These are phyloP conservation scores for Penicillium sp. DNA, from an alignment of 2,329 filamentous ascomycete species.

Conservation along the genomic window DNA sequence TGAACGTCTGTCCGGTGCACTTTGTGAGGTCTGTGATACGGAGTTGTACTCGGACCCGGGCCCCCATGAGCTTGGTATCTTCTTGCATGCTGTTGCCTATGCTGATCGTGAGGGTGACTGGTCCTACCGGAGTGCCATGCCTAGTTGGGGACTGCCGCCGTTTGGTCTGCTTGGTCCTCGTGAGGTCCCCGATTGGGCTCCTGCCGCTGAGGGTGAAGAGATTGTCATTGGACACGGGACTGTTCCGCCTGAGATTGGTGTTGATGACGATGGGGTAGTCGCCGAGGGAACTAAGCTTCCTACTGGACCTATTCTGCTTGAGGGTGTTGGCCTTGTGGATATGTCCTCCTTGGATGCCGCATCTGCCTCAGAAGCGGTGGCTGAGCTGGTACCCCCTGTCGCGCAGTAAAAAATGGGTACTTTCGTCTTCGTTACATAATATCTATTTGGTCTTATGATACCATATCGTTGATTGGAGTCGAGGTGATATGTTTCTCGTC, in stretches of 20 bases:
- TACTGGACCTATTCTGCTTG: constrained; percentile 32
- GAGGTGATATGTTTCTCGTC: not conserved
- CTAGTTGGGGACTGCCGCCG: constrained; percentile 83
- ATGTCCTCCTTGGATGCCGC: constrained; percentile 18
- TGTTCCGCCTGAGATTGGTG: constrained; percentile 28
- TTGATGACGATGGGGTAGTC: constrained; percentile 17
- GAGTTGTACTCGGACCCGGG: constrained; percentile 92
- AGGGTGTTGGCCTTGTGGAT: constrained; percentile 38
- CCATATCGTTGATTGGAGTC: not conserved
- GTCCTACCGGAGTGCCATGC: constrained; percentile 83
- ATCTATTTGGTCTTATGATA: not conserved
- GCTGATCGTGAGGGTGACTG: constrained; percentile 79
- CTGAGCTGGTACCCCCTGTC: not conserved
- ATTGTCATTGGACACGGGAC: constrained; percentile 39
- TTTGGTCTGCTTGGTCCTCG: constrained; percentile 69
- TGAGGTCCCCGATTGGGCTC: constrained; percentile 55
- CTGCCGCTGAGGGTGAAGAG: constrained; percentile 39
- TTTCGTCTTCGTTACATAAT: not conserved
- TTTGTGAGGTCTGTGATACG: constrained; percentile 79
- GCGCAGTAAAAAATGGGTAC: not conserved
- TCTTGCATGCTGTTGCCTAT: constrained; percentile 89
- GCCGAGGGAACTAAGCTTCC: constrained; percentile 2
- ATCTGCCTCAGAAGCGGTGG: not conserved
- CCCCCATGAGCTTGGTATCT: constrained; percentile 84
- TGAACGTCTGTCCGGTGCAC: constrained; percentile 85